These are phyloP conservation scores for Chimonanthus praecox DNA, from an alignment of 164 flowering plant species.

Conservation along the genomic window DNA sequence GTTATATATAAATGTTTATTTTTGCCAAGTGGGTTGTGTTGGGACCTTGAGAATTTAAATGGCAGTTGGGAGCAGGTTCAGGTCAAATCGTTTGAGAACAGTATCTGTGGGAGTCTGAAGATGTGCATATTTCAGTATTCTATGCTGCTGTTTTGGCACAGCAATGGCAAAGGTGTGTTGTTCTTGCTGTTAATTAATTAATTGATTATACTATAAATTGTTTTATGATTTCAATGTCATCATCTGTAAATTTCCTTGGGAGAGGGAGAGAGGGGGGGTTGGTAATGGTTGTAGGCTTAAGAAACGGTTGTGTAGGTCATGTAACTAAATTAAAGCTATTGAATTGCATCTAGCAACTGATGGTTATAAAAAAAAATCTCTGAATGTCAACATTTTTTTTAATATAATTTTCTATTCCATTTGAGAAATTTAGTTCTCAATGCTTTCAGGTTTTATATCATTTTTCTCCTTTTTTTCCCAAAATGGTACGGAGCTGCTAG, in stretches of 20 bases:
- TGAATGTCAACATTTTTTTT: no score
- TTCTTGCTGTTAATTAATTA: not conserved
- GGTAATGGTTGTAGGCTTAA: not conserved
- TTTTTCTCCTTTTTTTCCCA: no score
- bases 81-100: constrained; percentile 44
- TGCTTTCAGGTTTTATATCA: not conserved
- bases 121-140: constrained; percentile 55
- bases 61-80: constrained; percentile 87
- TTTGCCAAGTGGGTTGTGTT: constrained; percentile 19
- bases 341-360: no score
- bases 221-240: not conserved
- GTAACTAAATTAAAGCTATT: not conserved
- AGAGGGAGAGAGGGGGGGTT: no score
- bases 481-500: no score
- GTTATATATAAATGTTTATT: not conserved
- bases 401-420: not conserved
- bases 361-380: no score
- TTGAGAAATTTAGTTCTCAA: not conserved
- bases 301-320: not conserved
- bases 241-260: not conserved
- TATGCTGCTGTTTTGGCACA: constrained; percentile 48
- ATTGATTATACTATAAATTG: not conserved
- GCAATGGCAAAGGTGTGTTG: constrained; percentile 36
- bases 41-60: constrained; percentile 32
- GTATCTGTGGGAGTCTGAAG: constrained; percentile 48